phyloP scores from a whole-genome alignment of 1,139 yeast genomes.

The Zygotorulaspora mrakii region DNA sequence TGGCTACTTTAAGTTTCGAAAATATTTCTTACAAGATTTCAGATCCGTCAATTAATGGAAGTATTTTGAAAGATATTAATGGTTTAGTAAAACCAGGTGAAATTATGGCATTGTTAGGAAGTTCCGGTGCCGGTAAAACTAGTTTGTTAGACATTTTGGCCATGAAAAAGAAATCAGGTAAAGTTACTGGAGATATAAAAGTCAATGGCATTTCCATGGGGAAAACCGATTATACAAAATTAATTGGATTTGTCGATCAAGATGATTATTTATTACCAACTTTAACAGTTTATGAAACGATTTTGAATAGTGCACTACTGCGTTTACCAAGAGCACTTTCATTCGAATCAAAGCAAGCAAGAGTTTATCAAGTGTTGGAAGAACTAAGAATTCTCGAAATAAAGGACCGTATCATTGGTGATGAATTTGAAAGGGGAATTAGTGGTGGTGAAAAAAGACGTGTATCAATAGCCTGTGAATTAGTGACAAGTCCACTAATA shows the following conservation, averaged over 20 bases:
- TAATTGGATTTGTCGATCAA: constrained; percentile 96
- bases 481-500: constrained; percentile 80
- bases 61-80: constrained; percentile 57
- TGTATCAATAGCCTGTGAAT: constrained; percentile 85
- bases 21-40: constrained; percentile 58
- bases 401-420: constrained; percentile 83
- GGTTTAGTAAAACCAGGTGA: constrained; percentile 85
- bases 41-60: constrained; percentile 41
- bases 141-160: constrained; percentile 88
- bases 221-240: constrained; percentile 51
- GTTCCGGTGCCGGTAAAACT: constrained; percentile 97
- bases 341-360: constrained; percentile 61
- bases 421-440: constrained; percentile 85
- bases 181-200: constrained; percentile 57
- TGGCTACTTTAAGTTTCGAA: constrained; percentile 69
- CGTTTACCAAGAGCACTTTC: constrained; percentile 82
- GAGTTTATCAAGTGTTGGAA: constrained; percentile 79
- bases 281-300: constrained; percentile 91
- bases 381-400: constrained; percentile 81
- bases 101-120: constrained; percentile 95
- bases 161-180: constrained; percentile 77
- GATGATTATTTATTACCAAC: constrained; percentile 90
- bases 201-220: constrained; percentile 60
- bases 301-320: constrained; percentile 82
- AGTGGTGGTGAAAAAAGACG: constrained; percentile 92